These are phyloP conservation scores for Pulveroboletus sp. DNA, from an alignment of 768 basidiomycete genomes.

Conservation along the genomic window DNA sequence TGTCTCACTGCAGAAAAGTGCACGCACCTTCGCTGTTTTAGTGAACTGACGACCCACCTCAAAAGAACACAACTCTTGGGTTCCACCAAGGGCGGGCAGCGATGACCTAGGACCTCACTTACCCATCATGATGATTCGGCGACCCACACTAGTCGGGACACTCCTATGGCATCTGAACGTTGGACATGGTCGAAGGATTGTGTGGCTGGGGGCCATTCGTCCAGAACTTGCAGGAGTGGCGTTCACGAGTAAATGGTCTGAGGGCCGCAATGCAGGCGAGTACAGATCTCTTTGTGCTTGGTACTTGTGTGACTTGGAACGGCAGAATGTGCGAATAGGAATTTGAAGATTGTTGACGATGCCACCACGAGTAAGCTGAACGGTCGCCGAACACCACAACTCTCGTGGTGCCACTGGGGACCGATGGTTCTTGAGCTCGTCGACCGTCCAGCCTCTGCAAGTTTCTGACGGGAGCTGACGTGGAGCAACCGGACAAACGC, in stretches of 20 bases:
- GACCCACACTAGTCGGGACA: background rate
- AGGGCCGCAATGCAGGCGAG: conserved; percentile 7
- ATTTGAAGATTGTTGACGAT: background rate
- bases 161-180: background rate
- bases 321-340: background rate
- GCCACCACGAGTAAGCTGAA: background rate
- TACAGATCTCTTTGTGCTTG: background rate
- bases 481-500: background rate
- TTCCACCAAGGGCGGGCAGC: no score
- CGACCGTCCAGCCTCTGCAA: no score
- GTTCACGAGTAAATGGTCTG: background rate
- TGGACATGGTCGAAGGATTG: background rate
- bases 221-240: conserved; percentile 3
- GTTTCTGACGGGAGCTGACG: background rate
- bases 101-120: no score
- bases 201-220: background rate
- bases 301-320: background rate
- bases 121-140: background rate
- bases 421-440: background rate
- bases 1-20: background rate
- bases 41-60: background rate
- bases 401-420: no score
- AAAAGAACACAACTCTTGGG: background rate
- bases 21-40: background rate
- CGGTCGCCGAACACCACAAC: background rate